phyloP scores from a whole-genome alignment of 1,139 yeast species.

The Nakaseomyces glabratus region DNA sequence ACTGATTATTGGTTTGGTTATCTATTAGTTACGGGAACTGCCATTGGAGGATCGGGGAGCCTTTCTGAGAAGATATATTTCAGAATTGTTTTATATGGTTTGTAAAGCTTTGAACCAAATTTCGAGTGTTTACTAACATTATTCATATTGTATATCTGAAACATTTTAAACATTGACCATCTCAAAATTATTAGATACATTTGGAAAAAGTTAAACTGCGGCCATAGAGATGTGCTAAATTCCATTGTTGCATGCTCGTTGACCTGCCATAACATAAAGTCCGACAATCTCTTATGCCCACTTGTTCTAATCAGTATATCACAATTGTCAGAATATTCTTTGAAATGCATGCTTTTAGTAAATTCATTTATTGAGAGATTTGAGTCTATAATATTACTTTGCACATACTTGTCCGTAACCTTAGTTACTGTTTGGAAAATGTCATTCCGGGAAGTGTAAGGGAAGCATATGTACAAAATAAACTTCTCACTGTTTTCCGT shows the following conservation, averaged over 20 bases:
- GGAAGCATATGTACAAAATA: constrained; percentile 78
- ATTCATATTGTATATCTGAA: constrained; percentile 15
- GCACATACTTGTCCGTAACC: constrained; percentile 33
- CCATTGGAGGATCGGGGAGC: constrained; percentile 13
- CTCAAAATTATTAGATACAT: constrained; percentile 43
- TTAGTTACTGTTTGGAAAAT: constrained; percentile 55
- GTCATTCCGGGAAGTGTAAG: constrained; percentile 91
- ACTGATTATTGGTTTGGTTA: too few relatives aligned
- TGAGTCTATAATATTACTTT: constrained; percentile 20
- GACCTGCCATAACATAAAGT: constrained; percentile 80
- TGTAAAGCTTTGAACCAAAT: background rate
- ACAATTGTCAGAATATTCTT: constrained; percentile 57
- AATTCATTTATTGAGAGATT: constrained; percentile 38
- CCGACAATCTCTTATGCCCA: constrained; percentile 77
- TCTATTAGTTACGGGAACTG: constrained; percentile 12
- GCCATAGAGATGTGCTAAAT: constrained; percentile 74
- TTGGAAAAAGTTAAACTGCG: constrained; percentile 56
- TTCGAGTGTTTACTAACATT: constrained; percentile 4
- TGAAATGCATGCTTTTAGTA: constrained; percentile 47
- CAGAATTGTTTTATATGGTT: constrained; percentile 5
- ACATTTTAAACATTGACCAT: constrained; percentile 39
- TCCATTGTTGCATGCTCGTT: constrained; percentile 63
- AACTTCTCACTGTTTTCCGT: constrained; percentile 45
- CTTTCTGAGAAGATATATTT: constrained; percentile 7
- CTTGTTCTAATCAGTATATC: constrained; percentile 79